These are phyloP conservation scores for Candida frijolesensis DNA, from an alignment of 1,139 yeast species.

Conservation along the genomic window DNA sequence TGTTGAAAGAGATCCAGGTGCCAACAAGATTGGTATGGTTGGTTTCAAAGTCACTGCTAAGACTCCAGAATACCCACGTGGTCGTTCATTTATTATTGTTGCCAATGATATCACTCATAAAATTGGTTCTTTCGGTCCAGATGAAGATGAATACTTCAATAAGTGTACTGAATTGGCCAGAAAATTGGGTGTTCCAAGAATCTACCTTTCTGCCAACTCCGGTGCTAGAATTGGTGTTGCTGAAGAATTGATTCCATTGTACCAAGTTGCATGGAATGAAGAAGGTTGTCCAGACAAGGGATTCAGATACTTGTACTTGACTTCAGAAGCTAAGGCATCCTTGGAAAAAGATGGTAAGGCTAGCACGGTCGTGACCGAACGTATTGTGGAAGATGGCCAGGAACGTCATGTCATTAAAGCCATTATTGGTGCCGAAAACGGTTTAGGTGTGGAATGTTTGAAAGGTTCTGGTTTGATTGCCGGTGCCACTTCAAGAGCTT, in stretches of 20 bases:
- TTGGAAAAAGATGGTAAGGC: constrained; percentile 62
- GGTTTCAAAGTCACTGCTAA: constrained; percentile 90
- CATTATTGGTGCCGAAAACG: constrained; percentile 92
- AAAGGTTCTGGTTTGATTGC: constrained; percentile 98
- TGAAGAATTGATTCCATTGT: constrained; percentile 87
- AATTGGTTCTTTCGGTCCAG: constrained; percentile 99
- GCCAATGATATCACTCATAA: constrained; percentile 97
- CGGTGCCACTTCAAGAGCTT: constrained; percentile 97
- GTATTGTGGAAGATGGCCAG: constrained; percentile 81
- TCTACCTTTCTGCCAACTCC: constrained; percentile 94
- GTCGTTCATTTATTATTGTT: constrained; percentile 88
- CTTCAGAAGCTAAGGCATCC: constrained; percentile 63
- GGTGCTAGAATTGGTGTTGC: constrained; percentile 99
- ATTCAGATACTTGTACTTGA: constrained; percentile 82
- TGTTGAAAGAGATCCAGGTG: constrained; percentile 93
- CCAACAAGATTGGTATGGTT: constrained; percentile 95
- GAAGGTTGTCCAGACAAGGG: constrained; percentile 78
- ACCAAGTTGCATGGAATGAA: constrained; percentile 92
- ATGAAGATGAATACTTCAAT: constrained; percentile 88
- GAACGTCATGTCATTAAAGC: constrained; percentile 79
- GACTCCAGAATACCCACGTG: constrained; percentile 96
- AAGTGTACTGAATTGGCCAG: constrained; percentile 92
- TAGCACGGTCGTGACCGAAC: constrained; percentile 72
- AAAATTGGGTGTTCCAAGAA: constrained; percentile 88
- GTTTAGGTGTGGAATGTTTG: constrained; percentile 97